Base-by-base conservation (phyloP, 768 basidiomycete genomes). In the Rhodosporidiobolus sp. region DNA sequence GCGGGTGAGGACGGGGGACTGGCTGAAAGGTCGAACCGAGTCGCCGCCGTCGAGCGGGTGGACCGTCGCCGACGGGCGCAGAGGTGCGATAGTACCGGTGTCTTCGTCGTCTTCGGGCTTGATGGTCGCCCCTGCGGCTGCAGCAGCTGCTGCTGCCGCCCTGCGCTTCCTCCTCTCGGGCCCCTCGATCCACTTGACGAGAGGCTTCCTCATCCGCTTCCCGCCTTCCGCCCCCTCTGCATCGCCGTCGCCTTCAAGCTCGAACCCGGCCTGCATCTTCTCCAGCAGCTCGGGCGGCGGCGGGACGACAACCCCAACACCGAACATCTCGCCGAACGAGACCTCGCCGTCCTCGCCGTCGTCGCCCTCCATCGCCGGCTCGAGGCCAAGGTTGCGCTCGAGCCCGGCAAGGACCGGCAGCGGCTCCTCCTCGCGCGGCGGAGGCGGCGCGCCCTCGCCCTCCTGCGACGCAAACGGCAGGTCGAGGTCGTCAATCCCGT, bases 141-240 rank as follows among this genome's bases (percentile, higher is more conserved):
- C 65, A 0, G 54, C 64, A 0, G 54, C 60, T 20, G 49, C 61
- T 5, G 71, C 69, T 35, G 59, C 19, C 14, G 62, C 66, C 32
- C 71, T 38, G 24, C 70, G 32, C 49, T 58, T 53, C 56, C 63
- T 32, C 57, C 71, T 16, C 52, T 72, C 66, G 11, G 71, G 71
- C 0, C 71, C 71, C 58, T 72, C 66, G 57, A 67, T 67, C 71
- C 71, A 72, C 49, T 60, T 67, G n/a, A 72, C 66, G 34, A 55
- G 60, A 14, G 43, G 55, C 32, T 61, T 49, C 50, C 30, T 30
- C 26, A 5, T 38, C 54, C 17, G 12, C 38, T 22, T n/a, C 38
- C 2, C 43, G 26, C n/a, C 53, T 54, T n/a, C n/a, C 53, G 17
- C 28, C 28, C 53, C n/a, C n/a, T n/a, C n/a, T n/a, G n/a, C n/a